A percentile compares a stretch with the other conserved stretches of the same genome.
Evolutionary conservation across 202 grass and related monocot species (phyloP).

Genomic region (Setaria viridis): DNA sequence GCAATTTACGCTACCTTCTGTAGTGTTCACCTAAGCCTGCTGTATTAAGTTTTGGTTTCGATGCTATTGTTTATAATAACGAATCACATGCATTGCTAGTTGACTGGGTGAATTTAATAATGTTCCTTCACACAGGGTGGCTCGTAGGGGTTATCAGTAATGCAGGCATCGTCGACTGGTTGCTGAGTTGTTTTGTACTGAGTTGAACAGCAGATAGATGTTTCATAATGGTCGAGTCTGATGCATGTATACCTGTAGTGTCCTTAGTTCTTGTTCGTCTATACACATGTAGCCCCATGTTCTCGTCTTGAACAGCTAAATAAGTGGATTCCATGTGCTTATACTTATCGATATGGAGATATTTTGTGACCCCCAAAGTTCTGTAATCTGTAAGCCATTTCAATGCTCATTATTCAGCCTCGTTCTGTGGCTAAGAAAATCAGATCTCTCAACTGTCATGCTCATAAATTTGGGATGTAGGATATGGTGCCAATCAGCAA

Average conservation of each 20-base stretch:
- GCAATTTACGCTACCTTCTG: constrained; percentile 1
- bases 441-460: background rate
- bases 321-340: constrained; percentile 6
- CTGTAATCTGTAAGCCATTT: background rate
- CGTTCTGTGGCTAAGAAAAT: background rate
- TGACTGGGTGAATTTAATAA: constrained; percentile 33
- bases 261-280: constrained; percentile 3
- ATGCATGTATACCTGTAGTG: background rate
- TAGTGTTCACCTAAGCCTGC: background rate
- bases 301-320: constrained; percentile 5
- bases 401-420: background rate
- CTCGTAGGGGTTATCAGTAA: background rate
- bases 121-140: constrained; percentile 29
- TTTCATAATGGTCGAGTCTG: constrained; percentile 15
- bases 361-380: background rate
- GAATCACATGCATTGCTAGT: constrained; percentile 28
- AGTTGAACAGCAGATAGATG: constrained; percentile 26
- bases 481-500: constrained; percentile 14
- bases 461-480: background rate
- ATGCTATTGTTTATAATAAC: constrained; percentile 12
- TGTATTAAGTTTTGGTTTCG: constrained; percentile 25
- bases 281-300: constrained; percentile 20
- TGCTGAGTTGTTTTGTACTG: constrained; percentile 27
- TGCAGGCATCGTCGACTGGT: constrained; percentile 17
- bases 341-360: background rate